These are phyloP conservation scores for Bretschneidera sinensis DNA, from an alignment of 345 rosid species.

Conservation along the genomic window DNA sequence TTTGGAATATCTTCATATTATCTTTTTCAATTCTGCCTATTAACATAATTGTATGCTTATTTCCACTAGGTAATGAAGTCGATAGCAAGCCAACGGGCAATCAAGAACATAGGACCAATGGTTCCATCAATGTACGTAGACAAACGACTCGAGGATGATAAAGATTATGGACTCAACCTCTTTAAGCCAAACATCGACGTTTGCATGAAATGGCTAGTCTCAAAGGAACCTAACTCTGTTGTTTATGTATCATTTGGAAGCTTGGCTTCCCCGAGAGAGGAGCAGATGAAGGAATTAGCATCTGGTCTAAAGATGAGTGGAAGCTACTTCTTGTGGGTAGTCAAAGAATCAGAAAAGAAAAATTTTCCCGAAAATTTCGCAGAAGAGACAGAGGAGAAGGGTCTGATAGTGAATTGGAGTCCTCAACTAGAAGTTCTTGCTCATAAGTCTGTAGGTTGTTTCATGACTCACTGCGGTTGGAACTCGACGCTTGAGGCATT, in stretches of 20 bases:
- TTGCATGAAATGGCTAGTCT: slow-evolving; percentile 35
- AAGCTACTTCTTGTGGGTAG: slow-evolving; percentile 40
- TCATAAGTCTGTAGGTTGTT: slow-evolving; percentile 25
- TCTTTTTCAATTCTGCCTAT: too few relatives aligned
- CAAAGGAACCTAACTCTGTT: slow-evolving; percentile 27
- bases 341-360: slow-evolving; percentile 28
- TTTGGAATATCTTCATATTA: too few relatives aligned
- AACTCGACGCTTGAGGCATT: slow-evolving; percentile 11
- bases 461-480: too few relatives aligned
- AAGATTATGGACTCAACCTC: too few relatives aligned
- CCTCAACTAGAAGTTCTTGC: slow-evolving; percentile 29
- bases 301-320: slow-evolving; percentile 19
- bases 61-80: too few relatives aligned
- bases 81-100: too few relatives aligned
- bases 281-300: slow-evolving; percentile 35
- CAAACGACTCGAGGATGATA: neutral
- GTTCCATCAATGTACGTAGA: slow-evolving; percentile 4
- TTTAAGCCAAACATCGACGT: too few relatives aligned
- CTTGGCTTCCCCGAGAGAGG: slow-evolving; percentile 21
- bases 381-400: slow-evolving; percentile 17
- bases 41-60: too few relatives aligned
- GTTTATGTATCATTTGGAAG: slow-evolving; percentile 43
- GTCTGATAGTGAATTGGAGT: slow-evolving; percentile 33
- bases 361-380: slow-evolving; percentile 26
- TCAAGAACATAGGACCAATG: too few relatives aligned